Evolutionary conservation across 2,329 filamentous ascomycete species (phyloP).

Genomic region (Pezicula rhizophila): DNA sequence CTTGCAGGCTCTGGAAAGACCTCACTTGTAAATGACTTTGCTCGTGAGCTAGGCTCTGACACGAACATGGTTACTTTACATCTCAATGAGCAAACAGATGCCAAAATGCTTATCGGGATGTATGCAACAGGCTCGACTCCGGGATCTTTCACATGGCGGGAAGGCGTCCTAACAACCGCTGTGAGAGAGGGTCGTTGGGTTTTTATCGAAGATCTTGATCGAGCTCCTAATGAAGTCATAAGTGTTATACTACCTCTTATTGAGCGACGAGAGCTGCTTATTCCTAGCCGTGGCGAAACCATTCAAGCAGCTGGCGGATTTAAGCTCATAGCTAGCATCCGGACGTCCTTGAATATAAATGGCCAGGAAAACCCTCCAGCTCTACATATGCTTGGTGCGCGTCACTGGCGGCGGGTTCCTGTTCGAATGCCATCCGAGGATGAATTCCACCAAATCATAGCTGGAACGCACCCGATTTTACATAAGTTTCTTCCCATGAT

Average conservation of each 20-base stretch:
- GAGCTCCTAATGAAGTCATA: slow-evolving; percentile 90
- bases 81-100: slow-evolving; percentile 96
- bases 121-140: slow-evolving; percentile 86
- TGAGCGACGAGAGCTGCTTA: slow-evolving; percentile 82
- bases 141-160: slow-evolving; percentile 85
- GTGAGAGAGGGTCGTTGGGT: slow-evolving; percentile 95
- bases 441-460: slow-evolving; percentile 72
- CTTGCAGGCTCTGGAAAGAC: slow-evolving; percentile 88
- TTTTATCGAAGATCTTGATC: slow-evolving; percentile 91
- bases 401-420: slow-evolving; percentile 78
- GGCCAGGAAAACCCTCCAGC: slow-evolving; percentile 62
- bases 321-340: slow-evolving; percentile 84
- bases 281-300: slow-evolving; percentile 81
- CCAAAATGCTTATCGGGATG: slow-evolving; percentile 89
- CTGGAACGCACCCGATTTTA: slow-evolving; percentile 64
- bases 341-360: slow-evolving; percentile 65
- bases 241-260: slow-evolving; percentile 89
- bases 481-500: slow-evolving; percentile 54
- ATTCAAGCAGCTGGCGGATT: slow-evolving; percentile 81
- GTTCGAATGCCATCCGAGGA: slow-evolving; percentile 58
- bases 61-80: slow-evolving; percentile 87
- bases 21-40: slow-evolving; percentile 74
- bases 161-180: slow-evolving; percentile 88
- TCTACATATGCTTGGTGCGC: slow-evolving; percentile 67
- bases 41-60: slow-evolving; percentile 71